Conservation (phyloP, 495 filamentous ascomycete genomes). For the Penicillium roqueforti region DNA sequence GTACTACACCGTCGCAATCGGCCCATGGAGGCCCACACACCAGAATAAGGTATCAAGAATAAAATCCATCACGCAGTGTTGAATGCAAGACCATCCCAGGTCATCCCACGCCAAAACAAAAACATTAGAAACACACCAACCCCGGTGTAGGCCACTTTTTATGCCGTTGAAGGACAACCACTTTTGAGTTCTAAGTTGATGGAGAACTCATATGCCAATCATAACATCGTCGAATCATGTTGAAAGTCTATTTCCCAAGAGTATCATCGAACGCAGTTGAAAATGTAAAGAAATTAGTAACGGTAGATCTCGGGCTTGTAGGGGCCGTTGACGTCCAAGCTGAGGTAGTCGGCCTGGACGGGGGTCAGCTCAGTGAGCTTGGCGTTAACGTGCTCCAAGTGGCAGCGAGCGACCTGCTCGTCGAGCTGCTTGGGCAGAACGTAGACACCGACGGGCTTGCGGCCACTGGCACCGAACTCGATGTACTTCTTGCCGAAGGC, state of each 20-base stretch:
- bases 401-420: slow-evolving; percentile 93
- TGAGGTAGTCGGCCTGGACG: slow-evolving; percentile 91
- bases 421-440: slow-evolving; percentile 98
- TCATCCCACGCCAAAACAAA: slow-evolving; percentile 34
- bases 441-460: slow-evolving; percentile 89
- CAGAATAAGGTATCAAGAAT: slow-evolving; percentile 26
- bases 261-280: slow-evolving; percentile 34
- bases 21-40: slow-evolving; percentile 13
- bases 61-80: slow-evolving; percentile 42
- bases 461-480: slow-evolving; percentile 88
- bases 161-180: slow-evolving; percentile 65
- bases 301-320: slow-evolving; percentile 83
- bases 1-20: slow-evolving; percentile 16
- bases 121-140: slow-evolving; percentile 33
- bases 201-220: slow-evolving; percentile 48
- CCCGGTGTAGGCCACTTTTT: slow-evolving; percentile 48
- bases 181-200: slow-evolving; percentile 51
- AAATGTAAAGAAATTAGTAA: slow-evolving; percentile 42
- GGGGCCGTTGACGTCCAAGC: slow-evolving; percentile 76
- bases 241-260: slow-evolving; percentile 50
- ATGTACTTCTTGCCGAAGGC: slow-evolving; percentile 88
- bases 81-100: slow-evolving; percentile 47
- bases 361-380: slow-evolving; percentile 80
- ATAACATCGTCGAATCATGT: slow-evolving; percentile 62
- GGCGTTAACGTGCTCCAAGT: slow-evolving; percentile 90